These are phyloP conservation scores for Lizonia empirigonia DNA, from an alignment of 2,329 filamentous ascomycete species.

Conservation along the genomic window DNA sequence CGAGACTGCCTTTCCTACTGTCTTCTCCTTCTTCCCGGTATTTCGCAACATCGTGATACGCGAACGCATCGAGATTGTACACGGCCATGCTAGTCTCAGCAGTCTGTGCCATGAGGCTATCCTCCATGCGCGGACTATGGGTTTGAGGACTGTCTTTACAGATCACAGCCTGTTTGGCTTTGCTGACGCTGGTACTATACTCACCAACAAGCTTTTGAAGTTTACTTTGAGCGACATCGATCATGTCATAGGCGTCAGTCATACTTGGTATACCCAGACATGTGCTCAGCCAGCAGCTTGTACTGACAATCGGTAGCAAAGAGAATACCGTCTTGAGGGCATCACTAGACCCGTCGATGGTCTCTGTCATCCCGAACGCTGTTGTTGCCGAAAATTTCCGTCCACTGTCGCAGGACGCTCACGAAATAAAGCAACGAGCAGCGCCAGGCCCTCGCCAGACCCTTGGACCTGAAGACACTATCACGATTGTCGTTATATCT, in stretches of 20 bases:
- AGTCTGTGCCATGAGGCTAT: slow-evolving; percentile 95
- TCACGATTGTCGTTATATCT: slow-evolving; percentile 96
- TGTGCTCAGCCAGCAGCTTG: background rate
- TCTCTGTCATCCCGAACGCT: slow-evolving; percentile 96
- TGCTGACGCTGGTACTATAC: slow-evolving; percentile 91
- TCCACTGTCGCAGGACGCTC: slow-evolving; percentile 61
- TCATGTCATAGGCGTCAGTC: slow-evolving; percentile 97
- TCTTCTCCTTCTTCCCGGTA: slow-evolving; percentile 98
- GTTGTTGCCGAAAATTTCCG: slow-evolving; percentile 96
- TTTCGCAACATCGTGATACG: slow-evolving; percentile 95
- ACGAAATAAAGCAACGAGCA: slow-evolving; percentile 32
- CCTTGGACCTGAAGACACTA: slow-evolving; percentile 80
- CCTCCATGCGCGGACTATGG: slow-evolving; percentile 94
- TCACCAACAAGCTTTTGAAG: slow-evolving; percentile 96
- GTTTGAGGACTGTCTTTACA: slow-evolving; percentile 91
- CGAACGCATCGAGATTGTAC: slow-evolving; percentile 94
- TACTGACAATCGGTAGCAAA: slow-evolving; percentile 65
- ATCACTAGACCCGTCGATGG: slow-evolving; percentile 93
- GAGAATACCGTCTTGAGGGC: slow-evolving; percentile 96
- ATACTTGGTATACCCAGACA: slow-evolving; percentile 75
- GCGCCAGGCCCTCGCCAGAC: slow-evolving; percentile 65
- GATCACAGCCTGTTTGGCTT: slow-evolving; percentile 98
- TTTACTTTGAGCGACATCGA: slow-evolving; percentile 96
- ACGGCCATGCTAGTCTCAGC: slow-evolving; percentile 94
- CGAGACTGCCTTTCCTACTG: slow-evolving; percentile 89